Percentiles rank a stretch among this genome's conserved stretches.
phyloP scores from a whole-genome alignment of 768 basidiomycete species.

The Austroboletus festivus region DNA sequence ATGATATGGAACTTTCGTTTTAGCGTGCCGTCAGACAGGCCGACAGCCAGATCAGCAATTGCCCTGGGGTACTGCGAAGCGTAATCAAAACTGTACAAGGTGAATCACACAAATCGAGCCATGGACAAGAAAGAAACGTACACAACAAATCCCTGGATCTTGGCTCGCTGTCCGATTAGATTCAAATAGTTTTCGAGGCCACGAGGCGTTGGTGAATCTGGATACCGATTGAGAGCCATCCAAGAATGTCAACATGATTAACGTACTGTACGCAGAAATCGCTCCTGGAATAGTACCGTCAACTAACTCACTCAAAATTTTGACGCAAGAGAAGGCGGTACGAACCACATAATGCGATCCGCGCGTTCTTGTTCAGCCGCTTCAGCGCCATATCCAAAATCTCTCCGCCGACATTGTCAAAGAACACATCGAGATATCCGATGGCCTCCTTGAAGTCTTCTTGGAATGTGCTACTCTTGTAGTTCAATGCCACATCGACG shows the following conservation, averaged over 20 bases:
- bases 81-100: conserved; percentile 66
- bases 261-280: conserved; percentile 80
- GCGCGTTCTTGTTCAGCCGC: conserved; percentile 71
- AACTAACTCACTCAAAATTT: neutral
- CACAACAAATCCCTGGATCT: conserved; percentile 83
- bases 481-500: conserved; percentile 80
- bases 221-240: neutral
- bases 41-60: conserved; percentile 51
- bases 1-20: conserved; percentile 80
- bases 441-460: conserved; percentile 66
- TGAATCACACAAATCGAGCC: neutral
- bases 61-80: conserved; percentile 55
- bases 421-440: conserved; percentile 80
- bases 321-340: conserved; percentile 1
- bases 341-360: conserved; percentile 80
- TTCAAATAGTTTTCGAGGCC: conserved; percentile 66
- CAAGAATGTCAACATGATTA: neutral
- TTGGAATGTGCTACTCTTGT: conserved; percentile 73
- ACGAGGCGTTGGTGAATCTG: conserved; percentile 58
- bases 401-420: conserved; percentile 81
- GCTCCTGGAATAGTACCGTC: conserved; percentile 49
- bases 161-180: conserved; percentile 75
- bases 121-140: conserved; percentile 31
- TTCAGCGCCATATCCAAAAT: conserved; percentile 77
- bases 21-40: conserved; percentile 64